Conservation (phyloP, 2,329 filamentous ascomycete species). For the Stagonosporopsis rhizophila region DNA sequence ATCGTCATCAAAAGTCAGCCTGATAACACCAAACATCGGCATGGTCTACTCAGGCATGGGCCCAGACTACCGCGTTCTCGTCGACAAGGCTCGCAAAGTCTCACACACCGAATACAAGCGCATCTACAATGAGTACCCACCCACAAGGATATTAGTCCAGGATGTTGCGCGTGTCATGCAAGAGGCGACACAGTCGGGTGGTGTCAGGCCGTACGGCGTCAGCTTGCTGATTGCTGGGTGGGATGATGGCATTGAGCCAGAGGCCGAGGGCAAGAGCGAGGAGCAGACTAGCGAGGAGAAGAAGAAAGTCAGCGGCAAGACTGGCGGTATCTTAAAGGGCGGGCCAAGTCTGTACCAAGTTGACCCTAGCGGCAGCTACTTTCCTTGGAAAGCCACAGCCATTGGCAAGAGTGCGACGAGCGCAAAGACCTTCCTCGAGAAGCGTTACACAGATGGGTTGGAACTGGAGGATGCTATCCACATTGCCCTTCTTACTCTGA, state of each 20-base stretch:
- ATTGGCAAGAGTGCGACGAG: slow-evolving; percentile 99
- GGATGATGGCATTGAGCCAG: slow-evolving; percentile 95
- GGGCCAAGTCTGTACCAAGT: slow-evolving; percentile 98
- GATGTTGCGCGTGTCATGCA: slow-evolving; percentile 98
- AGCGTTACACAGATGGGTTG: slow-evolving; percentile 95
- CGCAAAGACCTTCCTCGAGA: slow-evolving; percentile 98
- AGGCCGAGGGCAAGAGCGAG: slow-evolving; percentile 69
- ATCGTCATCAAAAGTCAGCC: slow-evolving; percentile 95
- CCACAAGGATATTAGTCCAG: slow-evolving; percentile 97
- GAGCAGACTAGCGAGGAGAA: slow-evolving; percentile 64
- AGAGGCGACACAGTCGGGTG: slow-evolving; percentile 96
- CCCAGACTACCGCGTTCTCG: slow-evolving; percentile 95
- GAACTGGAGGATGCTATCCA: slow-evolving; percentile 98
- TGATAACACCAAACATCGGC: slow-evolving; percentile 98
- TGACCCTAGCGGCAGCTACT: slow-evolving; percentile 98
- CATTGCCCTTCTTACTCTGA: slow-evolving; percentile 94
- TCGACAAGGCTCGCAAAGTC: slow-evolving; percentile 97
- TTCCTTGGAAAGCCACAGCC: slow-evolving; percentile 98
- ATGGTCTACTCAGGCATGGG: slow-evolving; percentile 99
- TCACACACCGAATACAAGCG: slow-evolving; percentile 99
- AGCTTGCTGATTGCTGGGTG: slow-evolving; percentile 94
- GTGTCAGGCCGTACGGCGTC: slow-evolving; percentile 96
- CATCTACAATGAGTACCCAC: slow-evolving; percentile 99
- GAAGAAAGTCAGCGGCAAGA: slow-evolving; percentile 83
- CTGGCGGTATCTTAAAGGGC: slow-evolving; percentile 92